phyloP scores from a whole-genome alignment of 108 stramenopile genomes.

The Aurantiochytrium sp. region DNA sequence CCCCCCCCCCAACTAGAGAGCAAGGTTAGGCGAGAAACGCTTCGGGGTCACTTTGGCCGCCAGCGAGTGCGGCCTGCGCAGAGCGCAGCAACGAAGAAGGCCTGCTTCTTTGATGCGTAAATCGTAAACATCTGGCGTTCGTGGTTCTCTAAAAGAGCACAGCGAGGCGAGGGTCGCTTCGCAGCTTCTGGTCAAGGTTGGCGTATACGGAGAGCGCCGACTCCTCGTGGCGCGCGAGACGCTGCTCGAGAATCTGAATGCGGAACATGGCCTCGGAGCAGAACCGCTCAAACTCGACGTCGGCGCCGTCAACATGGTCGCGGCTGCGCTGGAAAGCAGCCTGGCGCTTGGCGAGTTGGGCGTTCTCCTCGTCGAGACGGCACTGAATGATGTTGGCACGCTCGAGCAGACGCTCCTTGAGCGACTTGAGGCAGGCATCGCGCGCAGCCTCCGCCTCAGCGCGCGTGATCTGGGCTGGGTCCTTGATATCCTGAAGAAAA shows the following conservation, averaged over 20 bases:
- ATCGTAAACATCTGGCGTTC: too few species aligned
- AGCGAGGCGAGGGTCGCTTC: conserved; percentile 48
- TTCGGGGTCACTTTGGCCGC: too few species aligned
- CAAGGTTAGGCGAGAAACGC: too few species aligned
- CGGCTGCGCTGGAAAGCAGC: conserved; percentile 55
- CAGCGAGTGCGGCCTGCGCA: too few species aligned
- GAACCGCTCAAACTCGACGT: conserved; percentile 57
- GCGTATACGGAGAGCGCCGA: conserved; percentile 55
- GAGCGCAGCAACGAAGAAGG: too few species aligned
- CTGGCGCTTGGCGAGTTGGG: conserved; percentile 51
- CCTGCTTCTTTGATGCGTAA: too few species aligned
- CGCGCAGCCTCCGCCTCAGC: conserved; percentile 56
- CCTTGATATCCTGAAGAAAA: conserved; percentile 54
- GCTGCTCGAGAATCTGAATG: conserved; percentile 61
- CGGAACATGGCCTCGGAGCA: conserved; percentile 65
- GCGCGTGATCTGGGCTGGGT: conserved; percentile 38
- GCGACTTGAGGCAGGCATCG: conserved; percentile 58
- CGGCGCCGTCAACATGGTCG: conserved; percentile 50
- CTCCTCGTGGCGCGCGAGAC: conserved; percentile 60
- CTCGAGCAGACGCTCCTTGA: conserved; percentile 65
- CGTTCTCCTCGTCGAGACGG: conserved; percentile 60
- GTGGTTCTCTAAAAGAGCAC: background rate
- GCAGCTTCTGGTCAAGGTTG: conserved; percentile 51
- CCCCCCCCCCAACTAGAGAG: too few species aligned
- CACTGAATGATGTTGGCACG: conserved; percentile 68